Percentiles rank a stretch among this genome's conserved stretches.
Conservation (phyloP, 495 filamentous ascomycete genomes). For the Daldinia bambusicola region DNA sequence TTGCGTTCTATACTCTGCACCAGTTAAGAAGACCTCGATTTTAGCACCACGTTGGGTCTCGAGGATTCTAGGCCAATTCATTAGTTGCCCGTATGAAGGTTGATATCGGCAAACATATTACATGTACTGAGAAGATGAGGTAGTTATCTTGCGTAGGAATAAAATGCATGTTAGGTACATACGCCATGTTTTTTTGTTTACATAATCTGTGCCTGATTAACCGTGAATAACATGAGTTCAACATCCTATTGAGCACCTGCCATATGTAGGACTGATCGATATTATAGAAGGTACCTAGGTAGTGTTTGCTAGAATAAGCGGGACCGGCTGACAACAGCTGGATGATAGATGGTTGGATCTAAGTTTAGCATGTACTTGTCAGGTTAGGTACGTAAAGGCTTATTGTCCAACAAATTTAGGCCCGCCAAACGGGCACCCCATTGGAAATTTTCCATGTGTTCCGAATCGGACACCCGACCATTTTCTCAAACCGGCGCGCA, state of each 20-base stretch:
- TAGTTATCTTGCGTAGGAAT: slow-evolving; percentile 1
- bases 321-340: slow-evolving; percentile 19
- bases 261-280: slow-evolving; percentile 8
- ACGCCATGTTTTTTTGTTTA: too few relatives aligned
- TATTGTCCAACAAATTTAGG: slow-evolving; percentile 38
- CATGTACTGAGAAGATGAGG: background rate
- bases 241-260: background rate
- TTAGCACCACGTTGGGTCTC: slow-evolving; percentile 29
- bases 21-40: slow-evolving; percentile 28
- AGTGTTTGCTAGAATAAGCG: slow-evolving; percentile 11
- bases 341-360: slow-evolving; percentile 8
- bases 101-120: background rate
- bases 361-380: slow-evolving; percentile 9
- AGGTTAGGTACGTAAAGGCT: slow-evolving; percentile 4
- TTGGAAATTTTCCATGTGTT: slow-evolving; percentile 21
- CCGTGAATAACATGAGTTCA: background rate
- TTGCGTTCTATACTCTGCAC: slow-evolving; percentile 39
- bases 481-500: slow-evolving; percentile 37
- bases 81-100: background rate
- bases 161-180: background rate
- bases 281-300: background rate
- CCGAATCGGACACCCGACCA: slow-evolving; percentile 43
- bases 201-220: too few relatives aligned
- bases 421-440: slow-evolving; percentile 36
- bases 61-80: background rate